Base-by-base conservation (phyloP, 805 yeast genomes). In the Ogataea pini region DNA sequence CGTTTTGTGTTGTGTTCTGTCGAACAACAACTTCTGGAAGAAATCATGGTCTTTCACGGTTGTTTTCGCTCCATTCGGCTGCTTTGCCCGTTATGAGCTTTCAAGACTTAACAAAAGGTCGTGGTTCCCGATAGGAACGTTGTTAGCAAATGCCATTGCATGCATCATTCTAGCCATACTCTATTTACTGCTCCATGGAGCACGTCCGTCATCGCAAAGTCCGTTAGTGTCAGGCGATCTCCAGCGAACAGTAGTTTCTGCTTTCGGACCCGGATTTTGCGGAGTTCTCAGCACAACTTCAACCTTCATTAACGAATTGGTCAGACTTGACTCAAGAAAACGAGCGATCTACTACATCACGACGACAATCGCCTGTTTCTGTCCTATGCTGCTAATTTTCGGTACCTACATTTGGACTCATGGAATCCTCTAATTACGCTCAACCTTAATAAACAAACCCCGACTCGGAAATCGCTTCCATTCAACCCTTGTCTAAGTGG, bases 371-470 rank as follows among this genome's bases (percentile, higher is more conserved):
- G 46, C 69, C 0, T 74, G 84, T 13, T 87, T 79, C 60, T 45
- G 67, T 3, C 28, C 80, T 1, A 67, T 79, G 46, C 64, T 89
- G 2, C 48, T 88, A n/a, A 77, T 82, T 2, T 60, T 85, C 22
- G 97, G 96, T 0, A 69, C 86, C 5, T 88, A 82, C 60, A 73
- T 76, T 33, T 90, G 96, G 96, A 68, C 83, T 0, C 56, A 64
- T 22, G 25, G 25, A 22, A 8, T 22, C 25, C n/a, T n/a, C n/a
- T 5, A 86, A 86, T 0, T 52, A 76, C 8, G 37, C 16, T 4
- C 17, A 19, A 34, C 19, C 19, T 4, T 22, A 22, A 22, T 8
- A 8, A 22, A 22, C n/a, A n/a, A n/a, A n/a, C n/a, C n/a, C n/a
- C n/a, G n/a, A n/a, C n/a, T n/a, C n/a, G n/a, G n/a, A n/a, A n/a